Percentiles rank a stretch among this genome's conserved stretches.
phyloP scores from a whole-genome alignment of 768 basidiomycete species.

The Mycena kentingensis region DNA sequence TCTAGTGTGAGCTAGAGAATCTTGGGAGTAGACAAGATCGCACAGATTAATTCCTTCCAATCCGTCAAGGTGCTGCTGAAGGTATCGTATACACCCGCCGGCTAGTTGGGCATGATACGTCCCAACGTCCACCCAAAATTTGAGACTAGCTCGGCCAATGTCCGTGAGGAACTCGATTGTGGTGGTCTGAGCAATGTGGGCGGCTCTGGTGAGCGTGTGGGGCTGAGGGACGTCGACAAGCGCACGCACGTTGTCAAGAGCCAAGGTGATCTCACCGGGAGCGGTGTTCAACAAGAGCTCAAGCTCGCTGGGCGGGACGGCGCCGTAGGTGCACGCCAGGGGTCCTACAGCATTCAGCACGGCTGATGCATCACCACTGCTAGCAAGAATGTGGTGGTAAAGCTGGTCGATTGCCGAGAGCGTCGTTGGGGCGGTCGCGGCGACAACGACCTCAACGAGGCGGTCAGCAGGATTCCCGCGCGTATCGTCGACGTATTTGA shows the following conservation, averaged over 20 bases:
- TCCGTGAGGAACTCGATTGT: constrained; percentile 18
- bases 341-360: constrained; percentile 12
- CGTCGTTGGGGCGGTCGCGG: not conserved
- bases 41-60: constrained; percentile 15
- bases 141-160: constrained; percentile 3
- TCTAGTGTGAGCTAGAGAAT: not conserved
- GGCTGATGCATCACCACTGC: constrained; percentile 1
- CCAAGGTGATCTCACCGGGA: not conserved
- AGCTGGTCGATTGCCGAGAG: constrained; percentile 16
- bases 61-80: constrained; percentile 9
- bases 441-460: constrained; percentile 13
- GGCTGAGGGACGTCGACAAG: constrained; percentile 16
- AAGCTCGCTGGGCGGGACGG: constrained; percentile 8
- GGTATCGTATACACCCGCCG: constrained; percentile 17
- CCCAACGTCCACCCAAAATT: constrained; percentile 12
- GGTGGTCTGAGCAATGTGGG: constrained; percentile 10
- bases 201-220: not conserved
- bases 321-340: constrained; percentile 2
- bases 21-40: not conserved
- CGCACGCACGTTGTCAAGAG: constrained; percentile 7
- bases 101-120: constrained; percentile 14
- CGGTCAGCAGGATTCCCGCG: constrained; percentile 10
- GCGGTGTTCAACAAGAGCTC: constrained; percentile 5
- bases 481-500: constrained; percentile 17
- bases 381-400: constrained; percentile 16